Percentiles rank a stretch among this genome's conserved stretches.
Conservation (phyloP, 2,329 filamentous ascomycete genomes). For the Orbilia ellipsospora region DNA sequence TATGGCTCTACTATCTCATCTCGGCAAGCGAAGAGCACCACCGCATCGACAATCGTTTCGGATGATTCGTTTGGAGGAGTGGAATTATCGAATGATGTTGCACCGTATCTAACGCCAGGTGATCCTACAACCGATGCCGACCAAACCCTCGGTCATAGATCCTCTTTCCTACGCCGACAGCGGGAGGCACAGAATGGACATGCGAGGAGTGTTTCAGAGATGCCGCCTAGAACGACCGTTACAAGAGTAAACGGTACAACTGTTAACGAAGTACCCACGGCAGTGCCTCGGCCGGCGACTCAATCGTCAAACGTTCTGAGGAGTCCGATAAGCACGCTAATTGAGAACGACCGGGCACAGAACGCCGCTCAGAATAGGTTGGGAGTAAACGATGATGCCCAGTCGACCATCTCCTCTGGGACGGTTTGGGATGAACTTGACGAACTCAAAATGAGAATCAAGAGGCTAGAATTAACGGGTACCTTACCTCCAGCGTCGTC, state of each 20-base stretch:
- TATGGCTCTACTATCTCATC: constrained; percentile 25
- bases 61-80: constrained; percentile 48
- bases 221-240: constrained; percentile 49
- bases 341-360: constrained; percentile 54
- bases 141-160: constrained; percentile 39
- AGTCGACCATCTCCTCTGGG: constrained; percentile 83
- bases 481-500: constrained; percentile 83
- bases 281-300: constrained; percentile 41
- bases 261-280: constrained; percentile 40
- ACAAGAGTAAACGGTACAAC: constrained; percentile 50
- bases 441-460: constrained; percentile 91
- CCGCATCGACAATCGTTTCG: constrained; percentile 46
- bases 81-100: constrained; percentile 38
- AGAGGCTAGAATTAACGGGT: constrained; percentile 87
- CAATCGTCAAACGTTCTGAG: constrained; percentile 39
- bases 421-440: constrained; percentile 98
- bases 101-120: constrained; percentile 40
- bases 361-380: constrained; percentile 49
- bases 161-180: constrained; percentile 44
- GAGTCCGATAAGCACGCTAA: constrained; percentile 46
- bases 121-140: constrained; percentile 32
- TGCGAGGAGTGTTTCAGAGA: constrained; percentile 47
- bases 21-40: constrained; percentile 29
- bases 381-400: constrained; percentile 72
- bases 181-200: constrained; percentile 46